Percentiles rank a stretch among this genome's conserved stretches.
These are phyloP conservation scores for Neurospora crassa DNA, from an alignment of 2,329 filamentous ascomycete species.

Conservation along the genomic window DNA sequence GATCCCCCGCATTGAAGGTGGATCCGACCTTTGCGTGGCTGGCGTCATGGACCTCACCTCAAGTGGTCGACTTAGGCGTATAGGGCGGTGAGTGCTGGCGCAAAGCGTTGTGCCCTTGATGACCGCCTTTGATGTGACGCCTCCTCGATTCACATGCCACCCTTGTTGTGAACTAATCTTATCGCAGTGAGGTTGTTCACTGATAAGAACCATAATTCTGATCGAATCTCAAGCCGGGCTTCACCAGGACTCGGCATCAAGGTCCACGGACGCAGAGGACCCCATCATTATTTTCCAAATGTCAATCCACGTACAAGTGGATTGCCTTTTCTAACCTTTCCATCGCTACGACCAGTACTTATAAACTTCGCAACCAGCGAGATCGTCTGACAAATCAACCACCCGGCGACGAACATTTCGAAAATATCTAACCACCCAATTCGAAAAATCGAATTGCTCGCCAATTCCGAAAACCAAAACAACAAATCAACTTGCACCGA, in stretches of 20 bases:
- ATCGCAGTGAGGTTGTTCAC: neutral
- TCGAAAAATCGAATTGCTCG: neutral
- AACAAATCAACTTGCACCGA: neutral
- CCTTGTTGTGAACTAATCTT: neutral
- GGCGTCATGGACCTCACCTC: neutral
- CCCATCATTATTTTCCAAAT: neutral
- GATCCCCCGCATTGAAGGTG: neutral
- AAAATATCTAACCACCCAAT: neutral
- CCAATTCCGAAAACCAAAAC: neutral
- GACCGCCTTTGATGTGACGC: constrained; percentile 4
- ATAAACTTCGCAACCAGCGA: neutral
- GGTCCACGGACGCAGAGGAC: neutral
- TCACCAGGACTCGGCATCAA: neutral
- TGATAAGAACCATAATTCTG: neutral
- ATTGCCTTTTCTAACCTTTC: neutral
- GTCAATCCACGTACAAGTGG: neutral
- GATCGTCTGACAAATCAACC: neutral
- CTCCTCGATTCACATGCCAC: neutral
- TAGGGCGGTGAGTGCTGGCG: constrained; percentile 6
- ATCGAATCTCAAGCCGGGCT: neutral
- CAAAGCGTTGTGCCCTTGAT: constrained; percentile 1
- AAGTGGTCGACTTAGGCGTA: neutral
- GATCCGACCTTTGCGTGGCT: neutral
- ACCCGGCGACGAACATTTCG: neutral
- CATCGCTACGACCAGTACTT: neutral